phyloP scores from a whole-genome alignment of 2,329 filamentous ascomycete genomes.

The Aspergillus fijiensis region DNA sequence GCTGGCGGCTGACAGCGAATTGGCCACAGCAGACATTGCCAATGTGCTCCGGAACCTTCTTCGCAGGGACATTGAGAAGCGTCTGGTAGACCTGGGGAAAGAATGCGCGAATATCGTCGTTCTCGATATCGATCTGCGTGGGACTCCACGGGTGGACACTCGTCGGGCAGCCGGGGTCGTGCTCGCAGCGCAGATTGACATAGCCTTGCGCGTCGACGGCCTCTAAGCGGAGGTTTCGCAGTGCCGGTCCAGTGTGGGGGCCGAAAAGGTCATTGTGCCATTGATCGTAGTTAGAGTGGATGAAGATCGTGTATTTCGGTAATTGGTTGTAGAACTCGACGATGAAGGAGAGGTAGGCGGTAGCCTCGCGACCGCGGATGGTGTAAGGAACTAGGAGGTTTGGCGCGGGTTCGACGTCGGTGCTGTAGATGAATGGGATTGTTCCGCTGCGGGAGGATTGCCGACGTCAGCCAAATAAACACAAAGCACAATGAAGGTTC shows the following conservation, averaged over 20 bases:
- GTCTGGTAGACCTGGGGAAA: conserved; percentile 28
- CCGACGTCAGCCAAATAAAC: background rate
- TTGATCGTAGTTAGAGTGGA: conserved; percentile 57
- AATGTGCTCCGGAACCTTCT: conserved; percentile 27
- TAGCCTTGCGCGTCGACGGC: conserved; percentile 41
- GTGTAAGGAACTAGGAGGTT: conserved; percentile 27
- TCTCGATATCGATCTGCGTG: conserved; percentile 23
- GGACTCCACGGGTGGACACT: conserved; percentile 35
- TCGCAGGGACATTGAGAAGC: conserved; percentile 25
- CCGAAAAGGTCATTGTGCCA: conserved; percentile 58
- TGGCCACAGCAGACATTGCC: conserved; percentile 38
- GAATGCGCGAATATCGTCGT: conserved; percentile 25
- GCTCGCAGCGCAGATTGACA: conserved; percentile 41
- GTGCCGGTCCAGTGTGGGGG: conserved; percentile 27
- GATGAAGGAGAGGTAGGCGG: conserved; percentile 62
- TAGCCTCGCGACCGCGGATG: conserved; percentile 59
- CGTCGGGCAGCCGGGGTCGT: conserved; percentile 39
- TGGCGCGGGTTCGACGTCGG: conserved; percentile 25
- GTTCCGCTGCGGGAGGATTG: conserved; percentile 11
- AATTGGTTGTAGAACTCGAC: conserved; percentile 62
- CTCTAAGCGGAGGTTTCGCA: conserved; percentile 35
- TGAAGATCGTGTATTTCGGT: conserved; percentile 60
- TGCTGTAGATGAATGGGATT: conserved; percentile 30
- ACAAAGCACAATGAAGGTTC: background rate
- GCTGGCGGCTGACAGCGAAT: conserved; percentile 35